Conservation (phyloP, 2,329 filamentous ascomycete species). For the Trichoderma sp. region DNA sequence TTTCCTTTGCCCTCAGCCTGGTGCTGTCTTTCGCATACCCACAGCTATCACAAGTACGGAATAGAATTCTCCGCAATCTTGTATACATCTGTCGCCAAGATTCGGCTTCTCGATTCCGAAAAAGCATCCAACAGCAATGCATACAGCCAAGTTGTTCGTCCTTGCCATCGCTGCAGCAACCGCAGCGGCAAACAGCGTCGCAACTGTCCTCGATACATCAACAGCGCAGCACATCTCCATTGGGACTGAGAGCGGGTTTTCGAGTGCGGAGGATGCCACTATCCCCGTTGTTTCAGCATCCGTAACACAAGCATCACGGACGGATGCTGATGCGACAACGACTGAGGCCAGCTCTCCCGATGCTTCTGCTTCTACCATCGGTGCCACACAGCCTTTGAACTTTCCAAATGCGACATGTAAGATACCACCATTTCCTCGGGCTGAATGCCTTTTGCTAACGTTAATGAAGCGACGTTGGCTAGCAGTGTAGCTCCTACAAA, state of each 20-base stretch:
- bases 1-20: slow-evolving; percentile 5
- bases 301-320: neutral
- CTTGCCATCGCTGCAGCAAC: slow-evolving; percentile 20
- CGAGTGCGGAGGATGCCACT: neutral
- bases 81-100: slow-evolving; percentile 8
- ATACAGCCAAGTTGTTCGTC: slow-evolving; percentile 20
- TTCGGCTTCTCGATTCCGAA: neutral
- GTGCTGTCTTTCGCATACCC: slow-evolving; percentile 13
- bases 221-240: neutral
- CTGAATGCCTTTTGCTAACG: neutral
- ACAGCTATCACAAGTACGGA: neutral
- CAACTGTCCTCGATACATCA: neutral
- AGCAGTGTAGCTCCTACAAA: slow-evolving; percentile 14
- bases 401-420: slow-evolving; percentile 19
- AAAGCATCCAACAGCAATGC: slow-evolving; percentile 21
- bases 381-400: neutral
- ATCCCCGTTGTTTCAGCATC: slow-evolving; percentile 6
- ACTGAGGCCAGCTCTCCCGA: neutral
- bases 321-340: neutral
- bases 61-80: slow-evolving; percentile 6
- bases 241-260: neutral
- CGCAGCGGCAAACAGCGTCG: slow-evolving; percentile 13
- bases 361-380: neutral
- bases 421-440: neutral
- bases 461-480: slow-evolving; percentile 6